Base-by-base conservation (phyloP, 2,329 filamentous ascomycete genomes). In the Paecilomyces sp. region DNA sequence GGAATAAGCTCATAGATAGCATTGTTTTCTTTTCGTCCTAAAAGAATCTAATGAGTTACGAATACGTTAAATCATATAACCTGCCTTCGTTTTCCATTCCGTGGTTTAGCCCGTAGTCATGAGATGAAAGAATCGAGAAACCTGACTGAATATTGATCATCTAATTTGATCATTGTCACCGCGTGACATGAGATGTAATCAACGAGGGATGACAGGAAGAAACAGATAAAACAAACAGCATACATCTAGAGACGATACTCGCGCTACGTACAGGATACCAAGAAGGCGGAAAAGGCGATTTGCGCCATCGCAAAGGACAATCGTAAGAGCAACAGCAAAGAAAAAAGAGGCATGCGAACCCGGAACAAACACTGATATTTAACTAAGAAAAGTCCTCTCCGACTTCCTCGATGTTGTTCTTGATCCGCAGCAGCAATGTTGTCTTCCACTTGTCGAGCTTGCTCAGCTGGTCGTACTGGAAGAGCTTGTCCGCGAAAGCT, bases 381-480 rank as follows among this genome's bases (percentile, higher is more conserved):
- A 54, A 68, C 71, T 76, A 89, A 63, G 87, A 87, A 68, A 89
- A 89, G 68, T 89, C 87, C 65, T 89, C 87, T 50, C 80, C 85
- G 64, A 82, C 80, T 70, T 86, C 83, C 77, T 93, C 88, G 68
- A 96, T 95, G 58, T 82, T 82, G 68, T 88, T 87, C 87, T 97
- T 97, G 69, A 97, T 83, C 67, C 87, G 85, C 70, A 96, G 79
- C 63, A 96, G 76, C 60, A 96, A 80, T 33, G 88, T 90, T 56
- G 90, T 96, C 88, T 97, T 96, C 93, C 93, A 97, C 80, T 93
- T 94, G 73, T 97, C 92, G 70, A 97, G 79, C 81, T 94, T 94
- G 79, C 88, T 94, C 79, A 96, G 82, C 79, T 95, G 90, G 74
- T 97, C 92, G 71, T 86, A 97, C 74, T 93, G 87, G 80, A 89